These are phyloP conservation scores for Dothistroma pini DNA, from an alignment of 2,329 filamentous ascomycete species.

Conservation along the genomic window DNA sequence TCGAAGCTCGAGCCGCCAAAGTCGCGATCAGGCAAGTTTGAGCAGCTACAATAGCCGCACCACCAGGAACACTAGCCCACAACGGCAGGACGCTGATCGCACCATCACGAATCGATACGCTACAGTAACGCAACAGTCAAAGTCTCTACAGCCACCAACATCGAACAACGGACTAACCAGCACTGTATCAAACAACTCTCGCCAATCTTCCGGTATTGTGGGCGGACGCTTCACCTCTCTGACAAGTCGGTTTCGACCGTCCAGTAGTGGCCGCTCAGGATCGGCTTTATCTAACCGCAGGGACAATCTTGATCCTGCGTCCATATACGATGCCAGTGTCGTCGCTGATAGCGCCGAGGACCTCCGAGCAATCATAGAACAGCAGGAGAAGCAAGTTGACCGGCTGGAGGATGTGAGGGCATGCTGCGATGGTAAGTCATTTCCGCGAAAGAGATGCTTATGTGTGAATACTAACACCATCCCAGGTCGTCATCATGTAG, in stretches of 20 bases:
- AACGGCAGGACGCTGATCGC: slow-evolving; percentile 15
- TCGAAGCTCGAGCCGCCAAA: slow-evolving; percentile 38
- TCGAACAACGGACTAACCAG: slow-evolving; percentile 5
- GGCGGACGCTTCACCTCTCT: slow-evolving; percentile 41
- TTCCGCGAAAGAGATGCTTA: not conserved
- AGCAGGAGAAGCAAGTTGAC: slow-evolving; percentile 70
- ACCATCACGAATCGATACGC: slow-evolving; percentile 12
- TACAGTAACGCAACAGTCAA: slow-evolving; percentile 4
- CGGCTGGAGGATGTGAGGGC: slow-evolving; percentile 91
- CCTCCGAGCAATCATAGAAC: slow-evolving; percentile 72
- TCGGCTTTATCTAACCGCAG: slow-evolving; percentile 18
- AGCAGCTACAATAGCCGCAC: slow-evolving; percentile 49
- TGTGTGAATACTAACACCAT: not conserved
- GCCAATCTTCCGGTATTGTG: slow-evolving; percentile 27
- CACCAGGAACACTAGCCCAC: slow-evolving; percentile 64
- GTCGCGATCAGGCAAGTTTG: slow-evolving; percentile 30
- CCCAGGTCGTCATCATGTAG: not conserved
- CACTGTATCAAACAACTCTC: slow-evolving; percentile 15
- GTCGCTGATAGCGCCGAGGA: slow-evolving; percentile 70
- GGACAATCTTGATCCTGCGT: slow-evolving; percentile 25
- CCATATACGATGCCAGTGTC: slow-evolving; percentile 53
- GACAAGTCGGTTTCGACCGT: slow-evolving; percentile 24
- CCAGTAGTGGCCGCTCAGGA: slow-evolving; percentile 22
- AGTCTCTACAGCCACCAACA: slow-evolving; percentile 10
- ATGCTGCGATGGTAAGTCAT: slow-evolving; percentile 85